Base-by-base conservation (phyloP, 129 eudicot genomes). In the Flaveria robusta region DNA sequence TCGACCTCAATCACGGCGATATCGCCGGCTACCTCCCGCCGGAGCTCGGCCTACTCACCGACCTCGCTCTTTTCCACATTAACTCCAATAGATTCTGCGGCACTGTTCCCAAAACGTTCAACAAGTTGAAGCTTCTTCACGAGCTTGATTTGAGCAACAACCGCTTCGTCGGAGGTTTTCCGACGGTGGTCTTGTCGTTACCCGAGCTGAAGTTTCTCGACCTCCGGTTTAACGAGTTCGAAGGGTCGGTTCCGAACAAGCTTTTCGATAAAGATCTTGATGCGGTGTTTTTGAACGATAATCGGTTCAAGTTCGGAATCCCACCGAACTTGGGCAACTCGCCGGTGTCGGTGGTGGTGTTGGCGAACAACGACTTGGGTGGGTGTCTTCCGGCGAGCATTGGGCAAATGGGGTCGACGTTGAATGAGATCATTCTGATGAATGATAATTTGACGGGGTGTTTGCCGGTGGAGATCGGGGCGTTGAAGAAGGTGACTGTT, bases 331-430 rank as follows among this genome's bases (percentile, higher is more conserved):
- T 94, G 34, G 98, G 98, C 1, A 88, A 91, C 79, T 94, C 98
- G 14, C 97, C 98, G 31, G 96, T 91, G 3, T 94, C 98, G 6
- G 98, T 91, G 23, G 54, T 94, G 74, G 98, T 94, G 24, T 80
- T 94, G 62, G 98, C 98, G 2, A 89, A 91, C 63, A 94, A 94
- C 37, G 74, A 91, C 45, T 47, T 94, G 27, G 98, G 93, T 9
- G 98, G 98, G 1, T 94, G 98, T 47, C 86, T 94, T n/a, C 98
- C 98, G 7, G 86, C 81, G 1, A 94, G 97, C 66, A 89, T 94
- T 29, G 98, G 98, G 7, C 81, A 84, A 55, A 94, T 94, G 98
- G 93, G 88, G 20, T 43, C 76, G 24, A 93, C 98, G 1, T 72
- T 94, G 47, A 91, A 94, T 55, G 97, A 94, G 80, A 74, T 94